Evolutionary conservation across 129 eudicot genomes (phyloP).

Genomic region (Cynara cardunculus): DNA sequence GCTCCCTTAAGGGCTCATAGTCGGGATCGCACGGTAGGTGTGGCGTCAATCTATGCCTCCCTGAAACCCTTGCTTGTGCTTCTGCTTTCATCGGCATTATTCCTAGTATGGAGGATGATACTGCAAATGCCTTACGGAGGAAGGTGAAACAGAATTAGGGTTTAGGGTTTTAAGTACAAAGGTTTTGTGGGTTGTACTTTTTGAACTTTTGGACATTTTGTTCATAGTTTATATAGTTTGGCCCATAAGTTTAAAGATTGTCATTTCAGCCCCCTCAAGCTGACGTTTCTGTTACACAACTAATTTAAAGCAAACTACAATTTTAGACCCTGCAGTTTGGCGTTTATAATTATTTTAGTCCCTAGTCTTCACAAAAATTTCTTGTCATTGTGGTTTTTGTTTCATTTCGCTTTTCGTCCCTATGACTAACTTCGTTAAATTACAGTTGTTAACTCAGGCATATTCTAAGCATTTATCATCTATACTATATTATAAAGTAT

Average conservation of each 20-base stretch:
- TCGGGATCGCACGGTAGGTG: slow-evolving; percentile 49
- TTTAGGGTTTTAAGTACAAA: slow-evolving; percentile 26
- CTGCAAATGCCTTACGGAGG: slow-evolving; percentile 7
- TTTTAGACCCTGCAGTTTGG: too few relatives aligned
- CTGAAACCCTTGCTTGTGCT: slow-evolving; percentile 4
- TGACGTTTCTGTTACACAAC: neutral
- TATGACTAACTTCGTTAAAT: too few relatives aligned
- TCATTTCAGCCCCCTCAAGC: slow-evolving; percentile 1
- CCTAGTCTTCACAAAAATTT: too few relatives aligned
- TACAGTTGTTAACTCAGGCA: too few relatives aligned
- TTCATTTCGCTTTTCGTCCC: too few relatives aligned
- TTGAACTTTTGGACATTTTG: slow-evolving; percentile 12
- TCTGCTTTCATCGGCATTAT: slow-evolving; percentile 14
- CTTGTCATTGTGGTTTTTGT: too few relatives aligned
- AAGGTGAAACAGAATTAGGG: neutral
- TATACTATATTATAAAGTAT: too few relatives aligned
- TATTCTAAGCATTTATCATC: too few relatives aligned
- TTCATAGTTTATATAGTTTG: neutral
- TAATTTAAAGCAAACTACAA: too few relatives aligned
- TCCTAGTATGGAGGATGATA: slow-evolving; percentile 9
- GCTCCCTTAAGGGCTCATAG: slow-evolving; percentile 49
- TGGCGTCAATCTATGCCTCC: slow-evolving; percentile 39
- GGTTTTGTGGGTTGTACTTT: neutral
- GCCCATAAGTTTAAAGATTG: neutral
- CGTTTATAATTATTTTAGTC: too few relatives aligned